phyloP scores from a whole-genome alignment of 129 eudicot genomes.

The Helianthus annuus region HanXRQr2.0-SUNRISE NC_035442.2:53593969-53594468 shows the following conservation, averaged over 20 bases:
- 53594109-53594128: too few species aligned
- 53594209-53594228: slow-evolving; percentile 5
- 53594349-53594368: slow-evolving; percentile 64
- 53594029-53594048: not conserved
- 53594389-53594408: not conserved
- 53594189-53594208: slow-evolving; percentile 87
- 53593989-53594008: not conserved
- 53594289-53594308: slow-evolving; percentile 87
- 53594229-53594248: not conserved
- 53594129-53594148: not conserved
- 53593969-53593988: not conserved
- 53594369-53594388: slow-evolving; percentile 66
- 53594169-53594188: slow-evolving; percentile 75
- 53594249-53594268: not conserved
- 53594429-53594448: not conserved
- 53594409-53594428: not conserved
- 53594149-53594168: slow-evolving; percentile 22
- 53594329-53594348: slow-evolving; percentile 74
- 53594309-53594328: slow-evolving; percentile 74
- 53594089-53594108: too few species aligned
- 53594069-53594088: too few species aligned
- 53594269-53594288: slow-evolving; percentile 16
- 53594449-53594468: slow-evolving; percentile 1
- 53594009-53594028: not conserved
- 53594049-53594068: too few species aligned